These are phyloP conservation scores for Nannochloropsis gaditana DNA, from an alignment of 108 stramenopile genomes.

Conservation along the genomic window DNA sequence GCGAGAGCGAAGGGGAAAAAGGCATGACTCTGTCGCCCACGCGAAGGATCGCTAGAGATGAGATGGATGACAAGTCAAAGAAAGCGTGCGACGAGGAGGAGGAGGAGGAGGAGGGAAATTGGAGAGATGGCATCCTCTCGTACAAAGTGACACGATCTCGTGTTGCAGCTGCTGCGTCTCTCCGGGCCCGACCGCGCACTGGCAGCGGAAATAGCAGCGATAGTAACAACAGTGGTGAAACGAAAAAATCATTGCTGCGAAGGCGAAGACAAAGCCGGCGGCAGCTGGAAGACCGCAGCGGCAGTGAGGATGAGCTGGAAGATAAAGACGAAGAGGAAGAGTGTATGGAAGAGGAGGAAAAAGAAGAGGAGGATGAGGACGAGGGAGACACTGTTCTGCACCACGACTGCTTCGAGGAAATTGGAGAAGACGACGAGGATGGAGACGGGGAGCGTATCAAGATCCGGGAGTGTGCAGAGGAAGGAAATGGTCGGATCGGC, in stretches of 20 bases:
- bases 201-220: neutral
- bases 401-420: too few species aligned
- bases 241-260: neutral
- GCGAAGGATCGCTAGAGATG: neutral
- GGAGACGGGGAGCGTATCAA: neutral
- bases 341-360: neutral
- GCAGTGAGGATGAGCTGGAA: neutral
- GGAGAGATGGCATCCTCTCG: neutral
- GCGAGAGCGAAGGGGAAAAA: neutral
- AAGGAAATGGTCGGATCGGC: too few species aligned
- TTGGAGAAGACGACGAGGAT: neutral
- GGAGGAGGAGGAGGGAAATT: slow-evolving; percentile 5
- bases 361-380: neutral
- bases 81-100: neutral
- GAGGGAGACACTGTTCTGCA: neutral
- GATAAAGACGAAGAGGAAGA: neutral
- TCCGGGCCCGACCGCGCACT: neutral
- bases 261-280: neutral
- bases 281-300: neutral
- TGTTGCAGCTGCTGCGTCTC: neutral
- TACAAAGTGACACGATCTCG: neutral
- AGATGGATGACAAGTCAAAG: neutral
- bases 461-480: neutral
- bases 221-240: neutral
- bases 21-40: neutral